phyloP scores from a whole-genome alignment of 306 rosid genomes.

The Morella rubra region DNA sequence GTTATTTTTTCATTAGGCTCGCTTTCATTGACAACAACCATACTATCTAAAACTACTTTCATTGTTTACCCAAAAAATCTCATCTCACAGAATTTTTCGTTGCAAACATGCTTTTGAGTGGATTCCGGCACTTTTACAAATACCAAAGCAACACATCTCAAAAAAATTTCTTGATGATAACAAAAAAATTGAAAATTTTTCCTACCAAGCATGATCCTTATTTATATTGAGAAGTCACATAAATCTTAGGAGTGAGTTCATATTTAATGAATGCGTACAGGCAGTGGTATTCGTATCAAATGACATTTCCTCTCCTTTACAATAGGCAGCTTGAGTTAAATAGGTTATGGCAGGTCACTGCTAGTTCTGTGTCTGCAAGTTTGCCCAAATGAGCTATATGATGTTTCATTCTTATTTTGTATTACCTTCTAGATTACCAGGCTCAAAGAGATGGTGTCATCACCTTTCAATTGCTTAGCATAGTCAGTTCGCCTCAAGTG shows the following conservation, averaged over 20 bases:
- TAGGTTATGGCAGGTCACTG: slow-evolving; percentile 7
- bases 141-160: too few relatives aligned
- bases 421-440: background rate
- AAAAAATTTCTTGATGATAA: too few relatives aligned
- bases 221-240: too few relatives aligned
- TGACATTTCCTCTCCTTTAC: background rate
- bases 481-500: background rate
- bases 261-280: background rate
- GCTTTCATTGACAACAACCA: too few relatives aligned
- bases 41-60: too few relatives aligned
- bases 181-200: too few relatives aligned
- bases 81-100: too few relatives aligned
- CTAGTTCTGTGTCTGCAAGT: background rate
- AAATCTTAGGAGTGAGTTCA: background rate
- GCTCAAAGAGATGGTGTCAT: background rate
- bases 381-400: background rate
- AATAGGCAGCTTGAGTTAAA: slow-evolving; percentile 5
- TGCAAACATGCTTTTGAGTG: too few relatives aligned
- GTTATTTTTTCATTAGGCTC: too few relatives aligned
- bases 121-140: too few relatives aligned
- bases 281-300: background rate
- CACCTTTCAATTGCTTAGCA: background rate
- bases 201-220: too few relatives aligned
- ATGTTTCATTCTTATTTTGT: background rate
- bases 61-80: too few relatives aligned